These are phyloP conservation scores for Acacia concinna DNA, from an alignment of 331 rosid species.

Conservation along the genomic window DNA sequence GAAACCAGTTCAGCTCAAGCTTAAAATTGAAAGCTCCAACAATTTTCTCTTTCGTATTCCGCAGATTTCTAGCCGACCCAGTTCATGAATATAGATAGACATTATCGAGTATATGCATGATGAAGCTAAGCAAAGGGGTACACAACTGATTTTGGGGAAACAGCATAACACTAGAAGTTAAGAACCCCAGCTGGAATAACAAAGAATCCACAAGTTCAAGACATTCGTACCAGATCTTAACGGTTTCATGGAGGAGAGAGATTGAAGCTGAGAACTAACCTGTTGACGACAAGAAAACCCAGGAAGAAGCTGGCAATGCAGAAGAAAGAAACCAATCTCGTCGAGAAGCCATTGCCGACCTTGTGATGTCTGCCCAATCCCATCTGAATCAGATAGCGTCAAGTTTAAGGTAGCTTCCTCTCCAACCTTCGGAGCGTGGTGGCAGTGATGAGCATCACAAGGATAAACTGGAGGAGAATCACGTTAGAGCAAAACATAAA, in stretches of 20 bases:
- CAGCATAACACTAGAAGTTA: background rate
- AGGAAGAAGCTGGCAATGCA: conserved; percentile 17
- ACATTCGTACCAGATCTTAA: background rate
- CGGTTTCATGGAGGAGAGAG: background rate
- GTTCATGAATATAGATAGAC: background rate
- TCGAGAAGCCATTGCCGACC: conserved; percentile 3
- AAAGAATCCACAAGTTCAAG: background rate
- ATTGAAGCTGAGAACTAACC: background rate
- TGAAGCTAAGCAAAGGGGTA: background rate
- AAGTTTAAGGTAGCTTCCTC: conserved; percentile 6
- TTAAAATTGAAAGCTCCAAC: background rate
- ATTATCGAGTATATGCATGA: background rate
- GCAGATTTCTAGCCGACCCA: background rate
- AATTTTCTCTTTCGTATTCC: background rate
- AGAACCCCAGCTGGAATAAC: background rate
- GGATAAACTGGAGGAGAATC: background rate
- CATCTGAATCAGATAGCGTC: conserved; percentile 6
- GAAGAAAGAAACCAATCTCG: conserved; percentile 7
- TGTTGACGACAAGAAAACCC: conserved; percentile 13
- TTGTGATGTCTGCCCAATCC: conserved; percentile 4
- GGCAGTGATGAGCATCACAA: background rate
- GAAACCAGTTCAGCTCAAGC: background rate
- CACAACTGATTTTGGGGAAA: background rate
- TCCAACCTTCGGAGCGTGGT: background rate
- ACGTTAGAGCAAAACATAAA: background rate